Conservation (phyloP, 495 filamentous ascomycete genomes). For the Podospora pseudocomata region DNA sequence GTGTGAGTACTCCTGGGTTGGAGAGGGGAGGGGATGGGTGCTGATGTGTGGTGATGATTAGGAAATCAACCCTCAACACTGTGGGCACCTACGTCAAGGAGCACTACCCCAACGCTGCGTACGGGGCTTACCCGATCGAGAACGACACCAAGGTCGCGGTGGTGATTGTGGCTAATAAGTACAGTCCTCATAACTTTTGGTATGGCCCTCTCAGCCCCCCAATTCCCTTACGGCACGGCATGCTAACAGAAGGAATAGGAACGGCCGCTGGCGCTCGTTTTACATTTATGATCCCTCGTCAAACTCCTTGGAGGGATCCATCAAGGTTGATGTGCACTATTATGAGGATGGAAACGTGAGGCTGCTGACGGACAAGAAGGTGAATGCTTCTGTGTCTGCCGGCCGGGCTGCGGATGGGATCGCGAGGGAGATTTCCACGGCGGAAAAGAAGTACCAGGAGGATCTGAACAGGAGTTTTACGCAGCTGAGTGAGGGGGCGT, state of each 20-base stretch:
- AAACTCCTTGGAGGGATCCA: constrained; percentile 58
- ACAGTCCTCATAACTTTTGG: constrained; percentile 98
- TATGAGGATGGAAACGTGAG: constrained; percentile 99
- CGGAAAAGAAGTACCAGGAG: constrained; percentile 92
- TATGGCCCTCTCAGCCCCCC: constrained; percentile 32
- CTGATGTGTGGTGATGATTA: constrained; percentile 25
- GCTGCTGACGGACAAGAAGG: constrained; percentile 75
- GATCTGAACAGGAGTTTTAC: constrained; percentile 89
- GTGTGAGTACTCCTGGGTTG: constrained; percentile 53
- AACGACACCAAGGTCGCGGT: constrained; percentile 73
- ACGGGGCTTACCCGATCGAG: constrained; percentile 76
- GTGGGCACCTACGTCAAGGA: constrained; percentile 75
- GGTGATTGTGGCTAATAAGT: constrained; percentile 88
- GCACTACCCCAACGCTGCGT: constrained; percentile 79
- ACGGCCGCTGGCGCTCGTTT: constrained; percentile 89
- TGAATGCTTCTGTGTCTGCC: constrained; percentile 56
- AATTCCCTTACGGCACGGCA: neutral
- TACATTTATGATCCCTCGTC: constrained; percentile 72
- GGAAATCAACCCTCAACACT: constrained; percentile 76
- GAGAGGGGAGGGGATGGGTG: neutral
- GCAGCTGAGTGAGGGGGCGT: constrained; percentile 83
- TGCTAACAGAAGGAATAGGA: constrained; percentile 50
- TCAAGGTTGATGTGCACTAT: constrained; percentile 94
- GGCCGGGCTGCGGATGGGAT: constrained; percentile 59
- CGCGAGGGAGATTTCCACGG: constrained; percentile 66